phyloP scores from a whole-genome alignment of 1,284 basidiomycete species.

The Garcileccinum viscosum region DNA sequence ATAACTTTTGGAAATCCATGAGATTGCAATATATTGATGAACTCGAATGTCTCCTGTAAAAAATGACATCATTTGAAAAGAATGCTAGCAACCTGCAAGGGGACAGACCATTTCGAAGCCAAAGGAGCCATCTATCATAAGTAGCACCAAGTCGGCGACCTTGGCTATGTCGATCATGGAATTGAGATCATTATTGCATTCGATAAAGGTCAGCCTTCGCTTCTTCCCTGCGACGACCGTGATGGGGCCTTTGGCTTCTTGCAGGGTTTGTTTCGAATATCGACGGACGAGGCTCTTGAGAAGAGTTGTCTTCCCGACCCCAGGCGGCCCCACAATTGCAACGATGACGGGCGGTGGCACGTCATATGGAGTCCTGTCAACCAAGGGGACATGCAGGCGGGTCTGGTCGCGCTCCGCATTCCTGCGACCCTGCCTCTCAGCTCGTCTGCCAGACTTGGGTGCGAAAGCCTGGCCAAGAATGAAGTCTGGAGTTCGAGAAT shows the following conservation, averaged over 20 bases:
- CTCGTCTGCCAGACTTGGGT: constrained; percentile 85
- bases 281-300: constrained; percentile 91
- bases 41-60: constrained; percentile 95
- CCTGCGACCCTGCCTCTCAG: constrained; percentile 87
- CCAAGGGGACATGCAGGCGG: constrained; percentile 93
- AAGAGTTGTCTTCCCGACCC: constrained; percentile 96
- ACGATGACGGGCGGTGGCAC: constrained; percentile 94
- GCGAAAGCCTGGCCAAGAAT: constrained; percentile 80
- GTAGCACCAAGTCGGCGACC: constrained; percentile 92
- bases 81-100: accelerated
- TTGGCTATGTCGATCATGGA: constrained; percentile 99
- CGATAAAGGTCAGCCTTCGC: constrained; percentile 91
- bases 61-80: not conserved
- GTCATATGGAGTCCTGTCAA: constrained; percentile 92
- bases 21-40: constrained; percentile 94
- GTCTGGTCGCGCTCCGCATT: constrained; percentile 96
- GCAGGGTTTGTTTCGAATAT: constrained; percentile 94
- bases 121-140: constrained; percentile 98
- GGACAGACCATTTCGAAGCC: constrained; percentile 94
- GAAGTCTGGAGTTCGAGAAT: not conserved
- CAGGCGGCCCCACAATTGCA: constrained; percentile 96
- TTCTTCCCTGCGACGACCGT: constrained; percentile 96
- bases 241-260: constrained; percentile 91
- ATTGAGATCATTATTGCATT: constrained; percentile 98
- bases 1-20: constrained; percentile 99